phyloP scores from a whole-genome alignment of 345 rosid species.

The Acer saccharum region DNA sequence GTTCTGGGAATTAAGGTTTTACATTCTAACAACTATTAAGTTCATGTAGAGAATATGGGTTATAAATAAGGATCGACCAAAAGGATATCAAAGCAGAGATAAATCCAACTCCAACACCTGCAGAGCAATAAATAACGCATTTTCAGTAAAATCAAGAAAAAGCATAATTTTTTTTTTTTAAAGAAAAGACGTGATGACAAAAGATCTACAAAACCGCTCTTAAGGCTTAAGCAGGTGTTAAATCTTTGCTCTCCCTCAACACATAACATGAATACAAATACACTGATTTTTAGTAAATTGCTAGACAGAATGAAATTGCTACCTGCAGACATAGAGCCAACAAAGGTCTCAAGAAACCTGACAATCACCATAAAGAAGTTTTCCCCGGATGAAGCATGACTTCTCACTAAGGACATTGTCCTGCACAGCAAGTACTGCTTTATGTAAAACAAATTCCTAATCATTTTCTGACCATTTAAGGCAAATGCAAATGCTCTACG shows the following conservation, averaged over 20 bases:
- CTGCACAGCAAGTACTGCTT: conserved; percentile 52
- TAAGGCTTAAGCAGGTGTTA: conserved; percentile 4
- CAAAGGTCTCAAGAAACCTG: conserved; percentile 95
- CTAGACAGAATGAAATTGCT: conserved; percentile 24
- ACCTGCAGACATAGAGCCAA: conserved; percentile 99
- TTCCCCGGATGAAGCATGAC: conserved; percentile 62
- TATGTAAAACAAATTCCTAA: conserved; percentile 20
- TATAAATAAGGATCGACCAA: neutral
- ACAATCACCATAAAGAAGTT: conserved; percentile 82
- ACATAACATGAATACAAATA: neutral
- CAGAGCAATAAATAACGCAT: conserved; percentile 27
- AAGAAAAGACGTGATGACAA: neutral
- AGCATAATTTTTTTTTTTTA: neutral
- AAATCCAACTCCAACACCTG: conserved; percentile 99
- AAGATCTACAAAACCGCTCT: neutral
- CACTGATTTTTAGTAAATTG: conserved; percentile 8
- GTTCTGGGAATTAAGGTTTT: conserved; percentile 79
- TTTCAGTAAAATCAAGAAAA: conserved; percentile 20
- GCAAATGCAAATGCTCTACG: conserved; percentile 21
- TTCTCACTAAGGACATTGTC: conserved; percentile 91
- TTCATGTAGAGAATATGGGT: conserved; percentile 1
- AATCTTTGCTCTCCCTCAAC: neutral
- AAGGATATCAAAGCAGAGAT: conserved; percentile 97
- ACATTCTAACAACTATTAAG: conserved; percentile 25
- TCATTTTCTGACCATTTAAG: conserved; percentile 6